These are phyloP conservation scores for Ustulina deusta DNA, from an alignment of 2,329 filamentous ascomycete genomes.

Conservation along the genomic window DNA sequence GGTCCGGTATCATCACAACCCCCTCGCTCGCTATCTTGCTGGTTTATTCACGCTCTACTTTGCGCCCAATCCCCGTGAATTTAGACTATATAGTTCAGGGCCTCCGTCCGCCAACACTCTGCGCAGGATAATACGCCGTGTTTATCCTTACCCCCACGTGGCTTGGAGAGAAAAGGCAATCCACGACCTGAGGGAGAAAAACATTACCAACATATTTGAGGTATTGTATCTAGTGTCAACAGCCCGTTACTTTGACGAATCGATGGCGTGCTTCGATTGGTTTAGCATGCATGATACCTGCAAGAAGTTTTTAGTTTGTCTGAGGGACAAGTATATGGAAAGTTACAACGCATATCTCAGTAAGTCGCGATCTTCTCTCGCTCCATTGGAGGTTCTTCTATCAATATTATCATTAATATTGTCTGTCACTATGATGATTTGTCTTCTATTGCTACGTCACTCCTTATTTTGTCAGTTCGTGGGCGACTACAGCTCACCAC, in stretches of 20 bases:
- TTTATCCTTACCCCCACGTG: background rate
- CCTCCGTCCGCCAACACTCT: background rate
- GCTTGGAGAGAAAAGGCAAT: background rate
- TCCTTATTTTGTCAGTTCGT: background rate
- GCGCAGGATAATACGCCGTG: background rate
- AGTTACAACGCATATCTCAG: background rate
- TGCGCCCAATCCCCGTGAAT: accelerated
- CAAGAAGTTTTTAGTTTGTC: conserved; percentile 12
- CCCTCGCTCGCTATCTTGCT: background rate
- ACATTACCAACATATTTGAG: background rate
- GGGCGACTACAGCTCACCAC: background rate
- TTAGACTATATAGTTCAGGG: too few relatives aligned
- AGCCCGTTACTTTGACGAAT: conserved; percentile 4
- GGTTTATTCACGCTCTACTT: background rate
- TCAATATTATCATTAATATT: background rate
- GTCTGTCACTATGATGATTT: too few relatives aligned
- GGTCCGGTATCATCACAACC: background rate
- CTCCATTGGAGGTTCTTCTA: background rate
- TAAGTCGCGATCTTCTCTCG: background rate
- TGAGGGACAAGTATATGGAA: background rate
- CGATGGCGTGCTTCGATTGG: conserved; percentile 20
- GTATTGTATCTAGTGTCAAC: background rate
- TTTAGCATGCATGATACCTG: conserved; percentile 26
- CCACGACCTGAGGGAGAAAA: background rate
- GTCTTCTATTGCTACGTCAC: background rate